Base-by-base conservation (phyloP, 2,329 filamentous ascomycete species). In the Sporothrix luriei region DNA sequence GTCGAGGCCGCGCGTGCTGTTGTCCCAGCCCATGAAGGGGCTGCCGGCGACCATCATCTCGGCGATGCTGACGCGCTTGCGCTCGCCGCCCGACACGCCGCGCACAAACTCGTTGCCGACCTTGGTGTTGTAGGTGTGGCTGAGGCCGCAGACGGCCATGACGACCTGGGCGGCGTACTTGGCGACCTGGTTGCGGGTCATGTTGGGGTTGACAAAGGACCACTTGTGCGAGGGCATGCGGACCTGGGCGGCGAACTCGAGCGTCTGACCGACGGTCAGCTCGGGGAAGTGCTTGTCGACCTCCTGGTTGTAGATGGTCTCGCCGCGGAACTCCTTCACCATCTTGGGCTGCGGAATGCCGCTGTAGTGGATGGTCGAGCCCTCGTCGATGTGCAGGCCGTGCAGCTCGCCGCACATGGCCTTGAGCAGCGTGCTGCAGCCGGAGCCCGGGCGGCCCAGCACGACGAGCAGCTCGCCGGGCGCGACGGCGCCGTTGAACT, bases 261-360 rank as follows among this genome's bases (percentile, higher is more conserved):
- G 83, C 1, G 92, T 95, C 75, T 94, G 90, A 66, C 91, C 91
- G 55, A 94, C 91, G 1, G 87, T 89, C 75, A 95, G 80, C 80
- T 89, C 86, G 14, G 91, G 90, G 76, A 94, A 94, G 79, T 94
- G 91, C 4, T 91, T 89, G 77, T 96, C 93, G 48, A 92, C 89
- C 78, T 95, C 92, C 71, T 91, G 91, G 0, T 91, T 94, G 80
- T 95, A 95, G 77, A 78, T 73, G 29, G 77, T 72, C 81, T 84
- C 75, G 71, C 77, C 76, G 9, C 76, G 74, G 69, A 75, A 78
- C 26, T 73, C 71, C 73, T 81, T 79, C 78, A 87, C 72, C 14
- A 51, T 69, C 14, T 68, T 40, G 38, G 43, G n/a, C 52, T 67
- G 64, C n/a, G 70, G 67, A 19, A 72, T 72, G 43, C 72, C 70